Base-by-base conservation (phyloP, 116 monocot species). In the Phalaenopsis hybrid region DNA sequence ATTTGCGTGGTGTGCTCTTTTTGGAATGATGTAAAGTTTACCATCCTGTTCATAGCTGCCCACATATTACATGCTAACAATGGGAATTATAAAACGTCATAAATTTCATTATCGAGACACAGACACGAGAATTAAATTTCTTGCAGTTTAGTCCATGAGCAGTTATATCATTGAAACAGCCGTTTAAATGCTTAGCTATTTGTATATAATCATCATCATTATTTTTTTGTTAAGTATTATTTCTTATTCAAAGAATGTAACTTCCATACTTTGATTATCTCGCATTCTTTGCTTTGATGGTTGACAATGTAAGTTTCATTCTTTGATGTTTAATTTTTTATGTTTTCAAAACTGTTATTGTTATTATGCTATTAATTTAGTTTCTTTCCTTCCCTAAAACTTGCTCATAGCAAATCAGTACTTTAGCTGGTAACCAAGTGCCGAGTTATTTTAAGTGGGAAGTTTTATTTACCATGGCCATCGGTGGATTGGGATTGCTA, bases 391-490 rank as follows among this genome's bases (percentile, higher is more conserved):
- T 28, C 10, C 11, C 31, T 15, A 55, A 73, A 73, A 37, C 85
- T 65, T 18, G 78, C 25, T 80, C 41, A 41, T 75, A 96, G 96
- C 96, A 96, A 96, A 96, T 96, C 82, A 96, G 96, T 82, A 96
- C 96, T 2, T 82, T 96, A 79, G 96, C 94, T 68, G 96, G 94
- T 73, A 94, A 91, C 79, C 87, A 67, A 58, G 12, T 59, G 28
- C 96, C 96, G 63, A 96, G 94, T 92, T 89, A 89, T 63, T 96
- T 92, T 85, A 87, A 80, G 48, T 88, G 92, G 92, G 96, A 96
- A 86, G 94, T 92, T 81, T 52, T 96, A 28, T 96, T 96, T 83
- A 96, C 96, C 12, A 96, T 96, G 96, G 91, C 87, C 23, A 94
- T 96, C 25, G 73, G 91, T 86, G 96, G 94, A 77, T 81, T 96